Evolutionary conservation across 208 protist species (phyloP).

Genomic region (Porcisia deanei): DNA sequence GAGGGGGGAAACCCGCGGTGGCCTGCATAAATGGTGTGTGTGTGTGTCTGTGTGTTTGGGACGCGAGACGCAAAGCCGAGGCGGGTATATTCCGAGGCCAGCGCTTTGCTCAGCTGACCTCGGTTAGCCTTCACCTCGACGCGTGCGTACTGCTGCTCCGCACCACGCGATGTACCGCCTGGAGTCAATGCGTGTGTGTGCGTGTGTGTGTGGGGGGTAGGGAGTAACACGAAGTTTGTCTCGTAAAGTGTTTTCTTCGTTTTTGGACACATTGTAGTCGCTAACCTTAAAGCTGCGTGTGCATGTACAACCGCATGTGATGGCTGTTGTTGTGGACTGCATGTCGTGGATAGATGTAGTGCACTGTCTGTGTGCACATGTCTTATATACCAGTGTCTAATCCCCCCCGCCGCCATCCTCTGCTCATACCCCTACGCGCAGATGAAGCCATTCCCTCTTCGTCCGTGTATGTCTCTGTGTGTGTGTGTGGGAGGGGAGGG

Average conservation of each 20-base stretch:
- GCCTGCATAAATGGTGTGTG: neutral
- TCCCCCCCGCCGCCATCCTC: too few relatives aligned
- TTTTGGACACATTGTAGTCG: neutral
- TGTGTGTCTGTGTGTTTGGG: neutral
- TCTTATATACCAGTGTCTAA: neutral
- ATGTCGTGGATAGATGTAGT: neutral
- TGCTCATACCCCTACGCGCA: too few relatives aligned
- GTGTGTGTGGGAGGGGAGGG: neutral
- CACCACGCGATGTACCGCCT: neutral
- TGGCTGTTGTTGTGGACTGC: neutral
- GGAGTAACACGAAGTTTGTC: too few relatives aligned
- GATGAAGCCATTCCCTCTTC: neutral
- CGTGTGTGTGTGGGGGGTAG: too few relatives aligned
- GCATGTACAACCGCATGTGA: neutral
- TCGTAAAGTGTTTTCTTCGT: neutral
- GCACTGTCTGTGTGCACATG: neutral
- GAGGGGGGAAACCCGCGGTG: neutral
- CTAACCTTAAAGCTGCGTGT: neutral
- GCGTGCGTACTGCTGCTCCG: neutral
- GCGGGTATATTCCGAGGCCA: neutral
- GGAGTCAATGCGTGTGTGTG: too few relatives aligned
- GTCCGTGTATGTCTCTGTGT: conserved; percentile 10
- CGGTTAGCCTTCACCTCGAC: neutral
- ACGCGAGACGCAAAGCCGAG: too few relatives aligned
- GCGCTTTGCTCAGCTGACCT: neutral